Evolutionary conservation across 2,329 filamentous ascomycete species (phyloP), one percentile per base, ranked within the genome.

Genomic region (Trichoderma endophyticum): DNA sequence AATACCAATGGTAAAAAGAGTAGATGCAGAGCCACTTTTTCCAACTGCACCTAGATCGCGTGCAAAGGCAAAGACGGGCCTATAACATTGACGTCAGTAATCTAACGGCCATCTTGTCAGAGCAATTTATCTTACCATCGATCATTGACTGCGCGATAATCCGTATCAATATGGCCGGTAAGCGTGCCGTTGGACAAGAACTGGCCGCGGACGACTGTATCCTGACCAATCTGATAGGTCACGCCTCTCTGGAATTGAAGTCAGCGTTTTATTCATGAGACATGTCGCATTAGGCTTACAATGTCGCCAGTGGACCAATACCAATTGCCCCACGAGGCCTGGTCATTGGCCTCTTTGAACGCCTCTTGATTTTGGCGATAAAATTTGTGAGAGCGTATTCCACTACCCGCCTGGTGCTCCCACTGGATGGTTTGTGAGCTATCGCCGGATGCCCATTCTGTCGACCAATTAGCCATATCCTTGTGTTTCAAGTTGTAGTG

Each of bases 31-130:
- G 34, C 70, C 78, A 14, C 79, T 75, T 3, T 21, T 43, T 26
- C 80, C 76, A 32, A 87, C 83, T 2, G 84, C 78, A 3, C 83
- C 84, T 69, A 93, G 87, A 63, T 90, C 85, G 72, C 90, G 88
- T 11, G 90, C 83, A 77, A 95, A 94, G 0, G 91, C 93, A 81
- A 97, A 97, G 0, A 96, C 92, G 0, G 94, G 94, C 83, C 93
- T 77, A 43, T 18, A 4, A 8, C 12, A 48, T 34, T 21, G 8
- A 39, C 2, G n/a, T 72, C 14, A 74, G 69, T 34, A 15, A 26
- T 51, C 8, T 51, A 48, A 11, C 36, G 11, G 11, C 3, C 11
- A 43, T n/a, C 4, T 6, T n/a, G n/a, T 65, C 11, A 39, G 24
- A 34, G 32, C 72, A 43, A 9, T 8, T n/a, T 6, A n/a, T 80